Conservation (phyloP, 371 early-diverging fungal species). For the Rhizomucor miehei region DNA sequence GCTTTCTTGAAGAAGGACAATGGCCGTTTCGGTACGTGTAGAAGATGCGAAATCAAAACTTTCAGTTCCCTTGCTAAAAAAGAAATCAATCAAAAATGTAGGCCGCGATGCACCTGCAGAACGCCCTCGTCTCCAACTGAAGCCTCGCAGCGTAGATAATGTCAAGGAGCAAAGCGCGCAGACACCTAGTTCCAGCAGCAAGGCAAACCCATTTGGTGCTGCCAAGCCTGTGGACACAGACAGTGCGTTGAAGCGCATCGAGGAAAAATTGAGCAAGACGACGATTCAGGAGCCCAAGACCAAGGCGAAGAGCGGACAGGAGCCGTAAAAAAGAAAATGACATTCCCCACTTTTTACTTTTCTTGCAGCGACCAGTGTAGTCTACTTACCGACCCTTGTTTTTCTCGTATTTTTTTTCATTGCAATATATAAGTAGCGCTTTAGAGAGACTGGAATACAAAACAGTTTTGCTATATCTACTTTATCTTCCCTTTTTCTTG, state of each 20-base stretch:
- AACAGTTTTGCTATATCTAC: too few relatives aligned
- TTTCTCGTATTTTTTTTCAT: background rate
- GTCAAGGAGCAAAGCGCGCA: conserved; percentile 5
- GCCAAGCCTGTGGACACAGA: conserved; percentile 79
- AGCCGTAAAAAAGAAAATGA: conserved; percentile 6
- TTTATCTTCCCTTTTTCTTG: too few relatives aligned
- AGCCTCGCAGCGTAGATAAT: conserved; percentile 62
- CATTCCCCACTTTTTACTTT: conserved; percentile 4
- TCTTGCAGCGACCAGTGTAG: background rate
- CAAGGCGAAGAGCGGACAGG: conserved; percentile 13
- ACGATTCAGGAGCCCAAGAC: background rate
- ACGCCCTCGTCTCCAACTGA: conserved; percentile 62
- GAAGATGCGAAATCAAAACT: background rate
- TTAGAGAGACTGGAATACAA: too few relatives aligned
- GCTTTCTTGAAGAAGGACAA: conserved; percentile 22
- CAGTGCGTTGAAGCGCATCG: conserved; percentile 65
- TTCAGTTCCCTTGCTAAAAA: background rate
- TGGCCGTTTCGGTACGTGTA: conserved; percentile 15
- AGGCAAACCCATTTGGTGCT: conserved; percentile 81
- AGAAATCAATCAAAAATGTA: conserved; percentile 2
- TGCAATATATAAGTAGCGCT: too few relatives aligned
- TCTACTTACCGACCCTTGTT: background rate
- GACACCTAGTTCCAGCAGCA: conserved; percentile 18
- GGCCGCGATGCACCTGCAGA: conserved; percentile 32
- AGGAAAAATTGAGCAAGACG: conserved; percentile 50